phyloP scores from a whole-genome alignment of 768 basidiomycete genomes.

The Russula griseocarnosa region DNA sequence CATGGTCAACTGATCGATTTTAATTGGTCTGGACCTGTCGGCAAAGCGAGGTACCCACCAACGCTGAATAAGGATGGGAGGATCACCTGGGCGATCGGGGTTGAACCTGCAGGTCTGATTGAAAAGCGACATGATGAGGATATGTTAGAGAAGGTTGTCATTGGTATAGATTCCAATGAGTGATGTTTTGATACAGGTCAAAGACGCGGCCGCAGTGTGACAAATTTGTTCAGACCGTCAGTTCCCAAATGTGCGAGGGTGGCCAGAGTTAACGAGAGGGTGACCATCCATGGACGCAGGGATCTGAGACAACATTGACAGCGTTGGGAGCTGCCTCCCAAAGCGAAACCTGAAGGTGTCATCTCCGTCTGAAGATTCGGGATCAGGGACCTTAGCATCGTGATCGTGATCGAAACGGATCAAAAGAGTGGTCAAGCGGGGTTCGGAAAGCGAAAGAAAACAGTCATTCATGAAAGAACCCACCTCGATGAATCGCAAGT shows the following conservation, averaged over 20 bases:
- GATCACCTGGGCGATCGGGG: no score
- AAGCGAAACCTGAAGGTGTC: slow-evolving; percentile 10
- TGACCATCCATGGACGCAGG: slow-evolving; percentile 9
- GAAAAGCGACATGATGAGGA: no score
- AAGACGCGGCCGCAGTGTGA: no score
- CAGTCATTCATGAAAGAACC: not conserved
- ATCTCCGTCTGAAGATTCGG: not conserved
- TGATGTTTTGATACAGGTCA: not conserved
- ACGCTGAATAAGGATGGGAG: no score
- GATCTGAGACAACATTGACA: slow-evolving; percentile 7
- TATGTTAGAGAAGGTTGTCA: no score
- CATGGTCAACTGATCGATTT: no score
- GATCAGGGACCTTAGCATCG: not conserved
- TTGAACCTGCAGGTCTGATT: no score
- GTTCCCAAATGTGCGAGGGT: slow-evolving; percentile 18
- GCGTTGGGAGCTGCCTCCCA: not conserved
- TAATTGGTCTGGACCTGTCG: no score
- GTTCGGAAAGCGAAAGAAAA: slow-evolving; percentile 1
- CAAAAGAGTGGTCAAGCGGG: slow-evolving; percentile 4
- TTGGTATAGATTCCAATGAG: no score
- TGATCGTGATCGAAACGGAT: slow-evolving; percentile 15
- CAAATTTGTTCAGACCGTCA: not conserved
- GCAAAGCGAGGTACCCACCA: no score
- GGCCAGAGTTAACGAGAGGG: slow-evolving; percentile 7
- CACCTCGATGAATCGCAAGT: no score